Conservation (phyloP, 2,329 filamentous ascomycete species). For the Ascosphaera aggregata region DNA sequence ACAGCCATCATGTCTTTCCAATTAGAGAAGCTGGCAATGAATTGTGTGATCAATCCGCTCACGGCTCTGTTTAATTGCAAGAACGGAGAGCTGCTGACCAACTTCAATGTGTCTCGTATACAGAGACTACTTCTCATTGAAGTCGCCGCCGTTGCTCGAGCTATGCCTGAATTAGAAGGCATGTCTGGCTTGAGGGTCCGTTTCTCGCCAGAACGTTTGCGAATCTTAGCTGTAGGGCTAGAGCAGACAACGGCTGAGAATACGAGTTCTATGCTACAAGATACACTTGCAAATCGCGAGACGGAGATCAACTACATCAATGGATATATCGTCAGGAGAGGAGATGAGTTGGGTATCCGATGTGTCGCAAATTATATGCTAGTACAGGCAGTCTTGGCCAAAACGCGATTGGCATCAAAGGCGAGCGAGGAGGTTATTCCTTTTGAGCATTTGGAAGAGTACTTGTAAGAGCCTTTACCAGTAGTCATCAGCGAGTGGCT, state of each 20-base stretch:
- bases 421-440: slow-evolving; percentile 13
- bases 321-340: slow-evolving; percentile 61
- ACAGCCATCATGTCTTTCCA: slow-evolving; percentile 46
- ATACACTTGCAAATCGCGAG: slow-evolving; percentile 34
- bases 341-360: slow-evolving; percentile 46
- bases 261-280: slow-evolving; percentile 42
- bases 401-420: slow-evolving; percentile 24
- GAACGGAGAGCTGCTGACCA: slow-evolving; percentile 48
- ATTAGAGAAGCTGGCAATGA: slow-evolving; percentile 54
- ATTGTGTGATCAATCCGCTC: slow-evolving; percentile 56
- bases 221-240: slow-evolving; percentile 32
- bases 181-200: slow-evolving; percentile 36
- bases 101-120: slow-evolving; percentile 38
- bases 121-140: slow-evolving; percentile 54
- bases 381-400: slow-evolving; percentile 48
- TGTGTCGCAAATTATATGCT: slow-evolving; percentile 52
- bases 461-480: neutral
- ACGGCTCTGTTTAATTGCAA: slow-evolving; percentile 55
- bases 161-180: slow-evolving; percentile 47
- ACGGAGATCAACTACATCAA: slow-evolving; percentile 74
- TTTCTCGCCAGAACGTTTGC: slow-evolving; percentile 36
- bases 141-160: slow-evolving; percentile 44
- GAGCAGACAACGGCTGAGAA: slow-evolving; percentile 31
- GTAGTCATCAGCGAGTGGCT: too few species aligned
- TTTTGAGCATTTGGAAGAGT: slow-evolving; percentile 7